Percentiles rank a stretch among this genome's conserved stretches.
phyloP scores from a whole-genome alignment of 2,329 filamentous ascomycete species.

The Beauveria rudraprayagi region DNA sequence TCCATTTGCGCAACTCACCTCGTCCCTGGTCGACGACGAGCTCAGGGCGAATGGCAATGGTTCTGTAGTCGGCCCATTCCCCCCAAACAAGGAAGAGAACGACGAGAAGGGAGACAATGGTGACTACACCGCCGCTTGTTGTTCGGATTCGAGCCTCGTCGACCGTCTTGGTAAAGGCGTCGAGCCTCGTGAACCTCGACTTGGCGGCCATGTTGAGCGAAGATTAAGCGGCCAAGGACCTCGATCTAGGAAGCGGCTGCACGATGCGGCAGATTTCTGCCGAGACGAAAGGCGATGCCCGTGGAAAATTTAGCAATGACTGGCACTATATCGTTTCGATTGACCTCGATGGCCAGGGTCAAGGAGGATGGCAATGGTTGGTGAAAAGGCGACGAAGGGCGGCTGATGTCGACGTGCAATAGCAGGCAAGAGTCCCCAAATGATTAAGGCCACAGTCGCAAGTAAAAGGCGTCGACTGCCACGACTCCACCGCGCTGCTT shows the following conservation, averaged over 20 bases:
- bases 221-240: slow-evolving; percentile 1
- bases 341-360: slow-evolving; percentile 18
- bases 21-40: slow-evolving; percentile 92
- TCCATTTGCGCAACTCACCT: slow-evolving; percentile 45
- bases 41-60: slow-evolving; percentile 80
- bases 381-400: not conserved
- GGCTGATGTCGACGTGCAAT: not conserved
- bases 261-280: not conserved
- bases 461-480: slow-evolving; percentile 15
- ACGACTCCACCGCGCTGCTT: not conserved
- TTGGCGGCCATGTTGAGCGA: slow-evolving; percentile 65
- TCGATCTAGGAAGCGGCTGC: slow-evolving; percentile 2
- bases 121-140: slow-evolving; percentile 90
- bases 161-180: slow-evolving; percentile 98
- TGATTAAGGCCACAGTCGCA: slow-evolving; percentile 29
- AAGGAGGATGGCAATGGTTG: slow-evolving; percentile 9
- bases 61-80: slow-evolving; percentile 91
- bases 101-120: slow-evolving; percentile 79
- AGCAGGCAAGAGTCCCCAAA: not conserved
- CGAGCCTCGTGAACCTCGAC: slow-evolving; percentile 90
- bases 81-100: slow-evolving; percentile 86
- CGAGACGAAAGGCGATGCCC: not conserved
- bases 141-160: slow-evolving; percentile 96
- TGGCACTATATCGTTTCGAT: not conserved
- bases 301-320: no score